Evolutionary conservation across 2,329 filamentous ascomycete genomes (phyloP), one percentile per base, ranked within the genome.

Genomic region (Pseudogymnoascus sp.): DNA sequence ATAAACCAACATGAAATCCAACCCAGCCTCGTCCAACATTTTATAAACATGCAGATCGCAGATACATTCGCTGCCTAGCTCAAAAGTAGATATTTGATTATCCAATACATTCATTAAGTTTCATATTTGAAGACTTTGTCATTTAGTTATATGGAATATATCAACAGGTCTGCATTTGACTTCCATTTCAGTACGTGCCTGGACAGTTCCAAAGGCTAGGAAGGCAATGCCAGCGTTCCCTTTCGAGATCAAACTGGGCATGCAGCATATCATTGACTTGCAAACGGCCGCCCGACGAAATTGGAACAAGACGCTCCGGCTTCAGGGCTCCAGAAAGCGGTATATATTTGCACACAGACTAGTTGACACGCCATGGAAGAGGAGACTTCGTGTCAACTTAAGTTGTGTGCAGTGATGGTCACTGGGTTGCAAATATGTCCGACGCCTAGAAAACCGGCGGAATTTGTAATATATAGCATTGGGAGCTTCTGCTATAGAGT

Each of bases 301-400:
- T 64, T 36, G 69, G 72, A 71, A 74, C 72, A 74, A 71, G 68
- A 74, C 73, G 72, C 68, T 70, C 71, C 66, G 61, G 57, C 64
- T 69, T 71, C 72, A 67, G 69, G 72, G 71, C 72, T 73, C 72
- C 72, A 73, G 71, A 69, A 66, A 71, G 69, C 67, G 64, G 60
- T 74, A 63, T 65, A 70, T 96, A 82, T 96, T 82, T 90, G 92
- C 92, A 96, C 89, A 87, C 86, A 90, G 92, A 96, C 92, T 95
- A 87, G 93, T 95, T 87, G 88, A 87, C 90, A 92, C 85, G 85
- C 86, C 87, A 93, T 84, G 84, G 89, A 83, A 79, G 79, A 84
- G 82, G 80, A 81, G 75, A 69, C 78, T 79, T 86, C 83, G 84
- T 92, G 91, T 84, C 90, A 96, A 95, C 92, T 96, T 89, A 96